These are phyloP conservation scores for Digitaria exilis DNA, from an alignment of 202 grass and related monocot genomes.

Conservation along the genomic window DNA sequence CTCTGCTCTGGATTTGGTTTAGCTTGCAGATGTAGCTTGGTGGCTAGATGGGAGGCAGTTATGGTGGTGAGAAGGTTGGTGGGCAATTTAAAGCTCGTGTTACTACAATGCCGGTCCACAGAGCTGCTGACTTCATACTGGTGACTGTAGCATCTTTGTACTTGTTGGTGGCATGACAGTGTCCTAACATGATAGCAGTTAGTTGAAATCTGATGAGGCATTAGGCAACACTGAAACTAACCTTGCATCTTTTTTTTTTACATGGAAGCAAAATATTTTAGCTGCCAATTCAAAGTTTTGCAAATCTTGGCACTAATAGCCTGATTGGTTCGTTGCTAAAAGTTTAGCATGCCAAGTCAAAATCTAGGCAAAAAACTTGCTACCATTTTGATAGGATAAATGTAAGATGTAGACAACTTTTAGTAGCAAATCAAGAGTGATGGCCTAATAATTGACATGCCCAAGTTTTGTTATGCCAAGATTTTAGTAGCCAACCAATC, in stretches of 20 bases:
- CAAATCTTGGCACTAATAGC: too few species aligned
- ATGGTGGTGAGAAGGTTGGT: constrained; percentile 46
- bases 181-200: neutral
- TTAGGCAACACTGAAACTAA: neutral
- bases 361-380: too few species aligned
- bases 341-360: too few species aligned
- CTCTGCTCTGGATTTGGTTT: neutral
- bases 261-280: neutral
- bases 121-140: neutral
- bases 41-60: constrained; percentile 34
- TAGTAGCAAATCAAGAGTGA: too few species aligned
- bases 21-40: neutral
- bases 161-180: neutral
- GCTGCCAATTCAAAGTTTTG: neutral
- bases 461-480: too few species aligned
- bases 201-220: neutral
- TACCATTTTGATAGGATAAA: too few species aligned
- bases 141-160: neutral
- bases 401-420: too few species aligned
- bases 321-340: too few species aligned
- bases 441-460: too few species aligned
- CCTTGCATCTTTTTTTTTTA: neutral
- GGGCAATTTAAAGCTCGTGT: constrained; percentile 56
- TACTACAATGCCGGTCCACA: constrained; percentile 27
- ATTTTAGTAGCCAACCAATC: too few species aligned